Base-by-base conservation (phyloP, 352 stramenopile genomes). In the Phytophthora pinifolia region DNA sequence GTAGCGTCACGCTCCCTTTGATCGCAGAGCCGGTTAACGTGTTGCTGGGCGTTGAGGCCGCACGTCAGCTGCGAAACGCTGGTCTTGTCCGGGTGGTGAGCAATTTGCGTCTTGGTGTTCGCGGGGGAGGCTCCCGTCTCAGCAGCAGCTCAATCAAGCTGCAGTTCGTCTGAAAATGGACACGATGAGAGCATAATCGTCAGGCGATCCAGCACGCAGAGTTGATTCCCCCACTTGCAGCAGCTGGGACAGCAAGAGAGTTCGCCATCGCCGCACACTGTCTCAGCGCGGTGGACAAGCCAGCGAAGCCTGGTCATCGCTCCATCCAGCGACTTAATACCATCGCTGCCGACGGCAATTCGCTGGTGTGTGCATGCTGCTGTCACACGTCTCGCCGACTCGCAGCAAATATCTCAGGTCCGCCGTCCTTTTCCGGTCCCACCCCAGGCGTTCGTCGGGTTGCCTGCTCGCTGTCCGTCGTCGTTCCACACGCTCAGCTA, bases 301-400 rank as follows among this genome's bases (percentile, higher is more conserved):
- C 30, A 47, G 42, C 31, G 50, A 31, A 37, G 31, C 49, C 32
- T 34, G 38, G 43, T 42, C 50, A 58, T 44, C 30, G 49, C 49
- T 29, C 17, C 35, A 18, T 12, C 6, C 29, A 17, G 15, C 29
- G 47, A 29, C 34, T 32, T n/a, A 53, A n/a, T n/a, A n/a, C n/a
- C n/a, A n/a, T n/a, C n/a, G n/a, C n/a, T n/a, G n/a, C n/a, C 3
- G 22, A 27, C 22, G 22, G 15, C 41, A 52, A 57, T 59, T 61
- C 30, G 39, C 31, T 38, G 47, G 27, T 47, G 18, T 6, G 22
- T 27, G 15, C n/a, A n/a, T 49, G 45, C 39, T 37, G 42, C 29
- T 63, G 63, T 72, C 63, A 65, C 59, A 72, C 63, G 63, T 62
- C 39, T 61, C 32, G 47, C 53, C 32, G 38, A 34, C 22, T 56